Percentiles rank a stretch among this genome's conserved stretches.
Evolutionary conservation across 2,329 filamentous ascomycete species (phyloP).

Genomic region (Aspergillus chevalieri): DNA sequence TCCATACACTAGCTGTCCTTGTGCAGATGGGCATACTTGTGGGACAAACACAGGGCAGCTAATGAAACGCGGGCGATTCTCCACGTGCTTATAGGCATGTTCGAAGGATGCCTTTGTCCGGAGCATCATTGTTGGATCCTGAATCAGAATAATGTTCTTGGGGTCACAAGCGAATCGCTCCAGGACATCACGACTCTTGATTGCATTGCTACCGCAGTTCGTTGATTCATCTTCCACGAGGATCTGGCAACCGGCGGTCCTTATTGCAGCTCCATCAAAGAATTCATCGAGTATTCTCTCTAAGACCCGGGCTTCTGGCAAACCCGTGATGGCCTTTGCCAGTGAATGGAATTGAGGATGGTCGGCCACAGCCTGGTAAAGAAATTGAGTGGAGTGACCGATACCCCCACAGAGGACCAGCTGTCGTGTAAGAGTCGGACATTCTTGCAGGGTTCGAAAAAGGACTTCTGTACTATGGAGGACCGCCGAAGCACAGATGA

Average conservation of each 20-base stretch:
- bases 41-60: slow-evolving; percentile 19
- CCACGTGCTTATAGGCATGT: slow-evolving; percentile 27
- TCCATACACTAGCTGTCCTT: slow-evolving; percentile 5
- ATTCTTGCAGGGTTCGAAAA: slow-evolving; percentile 26
- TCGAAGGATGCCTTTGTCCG: slow-evolving; percentile 39
- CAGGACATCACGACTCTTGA: slow-evolving; percentile 30
- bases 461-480: slow-evolving; percentile 30
- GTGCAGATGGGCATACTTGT: slow-evolving; percentile 3
- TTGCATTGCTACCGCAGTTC: slow-evolving; percentile 43
- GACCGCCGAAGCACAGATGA: slow-evolving; percentile 38
- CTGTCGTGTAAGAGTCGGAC: slow-evolving; percentile 25
- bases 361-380: slow-evolving; percentile 36
- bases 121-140: slow-evolving; percentile 44
- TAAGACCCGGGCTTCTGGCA: slow-evolving; percentile 38
- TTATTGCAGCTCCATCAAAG: slow-evolving; percentile 18
- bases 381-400: slow-evolving; percentile 40
- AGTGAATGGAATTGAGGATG: slow-evolving; percentile 27
- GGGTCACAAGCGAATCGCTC: slow-evolving; percentile 19
- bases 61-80: slow-evolving; percentile 14
- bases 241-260: slow-evolving; percentile 21
- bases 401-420: slow-evolving; percentile 42
- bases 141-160: slow-evolving; percentile 29
- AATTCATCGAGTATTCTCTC: slow-evolving; percentile 27
- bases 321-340: slow-evolving; percentile 21
- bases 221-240: slow-evolving; percentile 42